phyloP scores from a whole-genome alignment of 495 filamentous ascomycete genomes.

The Pyrenopolyporus hunteri region DNA sequence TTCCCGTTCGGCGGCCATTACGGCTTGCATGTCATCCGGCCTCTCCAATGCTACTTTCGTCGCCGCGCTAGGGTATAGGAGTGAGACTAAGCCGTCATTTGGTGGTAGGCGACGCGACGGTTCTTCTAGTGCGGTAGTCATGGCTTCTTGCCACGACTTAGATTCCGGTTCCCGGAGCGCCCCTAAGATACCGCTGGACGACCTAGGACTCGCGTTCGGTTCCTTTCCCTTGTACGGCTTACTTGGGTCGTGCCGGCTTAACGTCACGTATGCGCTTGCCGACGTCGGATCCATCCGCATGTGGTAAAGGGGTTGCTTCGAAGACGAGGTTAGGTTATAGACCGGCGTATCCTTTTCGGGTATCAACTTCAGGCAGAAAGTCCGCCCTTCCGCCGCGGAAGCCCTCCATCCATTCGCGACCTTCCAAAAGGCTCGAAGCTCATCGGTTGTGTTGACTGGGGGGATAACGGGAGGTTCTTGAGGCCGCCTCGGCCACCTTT shows the following conservation, averaged over 20 bases:
- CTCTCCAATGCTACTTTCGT: conserved; percentile 72
- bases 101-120: conserved; percentile 61
- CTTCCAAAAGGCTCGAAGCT: conserved; percentile 61
- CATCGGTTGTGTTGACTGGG: conserved; percentile 55
- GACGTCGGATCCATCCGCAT: conserved; percentile 61
- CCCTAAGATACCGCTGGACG: conserved; percentile 42
- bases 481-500: conserved; percentile 45
- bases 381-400: conserved; percentile 53
- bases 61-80: conserved; percentile 73
- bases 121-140: conserved; percentile 66
- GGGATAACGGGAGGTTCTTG: conserved; percentile 55
- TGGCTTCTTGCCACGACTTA: conserved; percentile 59
- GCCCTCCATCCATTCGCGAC: conserved; percentile 62
- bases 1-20: conserved; percentile 71
- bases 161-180: conserved; percentile 49
- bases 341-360: conserved; percentile 56
- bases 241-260: conserved; percentile 60
- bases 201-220: conserved; percentile 23
- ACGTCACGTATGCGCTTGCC: conserved; percentile 57
- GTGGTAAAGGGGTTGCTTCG: conserved; percentile 57
- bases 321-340: conserved; percentile 57
- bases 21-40: conserved; percentile 64
- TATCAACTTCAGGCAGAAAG: conserved; percentile 57
- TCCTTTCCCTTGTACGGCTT: conserved; percentile 50
- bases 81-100: conserved; percentile 72